Base-by-base conservation (phyloP, 1,284 basidiomycete genomes). In the Cutaneotrichosporon sp. region DNA sequence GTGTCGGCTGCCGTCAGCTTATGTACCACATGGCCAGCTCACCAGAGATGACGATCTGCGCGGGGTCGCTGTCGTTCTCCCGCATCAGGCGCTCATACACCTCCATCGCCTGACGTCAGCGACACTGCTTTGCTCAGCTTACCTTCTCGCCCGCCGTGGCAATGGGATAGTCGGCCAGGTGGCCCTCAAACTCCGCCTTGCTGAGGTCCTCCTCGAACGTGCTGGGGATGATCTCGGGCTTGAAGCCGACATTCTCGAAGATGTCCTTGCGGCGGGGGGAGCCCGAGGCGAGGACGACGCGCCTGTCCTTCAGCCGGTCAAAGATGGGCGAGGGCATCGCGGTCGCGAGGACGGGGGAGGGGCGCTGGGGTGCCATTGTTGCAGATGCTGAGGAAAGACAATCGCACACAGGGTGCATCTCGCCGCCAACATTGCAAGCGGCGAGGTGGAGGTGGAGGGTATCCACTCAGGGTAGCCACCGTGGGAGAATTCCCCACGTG, bases 21-120 rank as follows among this genome's bases (percentile, higher is more conserved):
- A n/a, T n/a, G n/a, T n/a, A 14, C n/a, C n/a, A n/a, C n/a, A n/a
- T n/a, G n/a, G n/a, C n/a, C n/a, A n/a, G n/a, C 84, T 56, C 50
- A 91, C 92, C 91, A 64, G 87, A 89, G 67, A 99, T 97, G 50
- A 98, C 93, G 25, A 98, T 84, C 79, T 98, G 95, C 3, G 95
- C 94, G 1, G 92, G 84, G 72, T 95, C 86, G 22, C 92, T 87
- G 9, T 91, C 90, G 67, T 90, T 79, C 59, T 87, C 81, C 57
- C 67, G 76, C 58, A 95, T 88, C 25, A 97, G 81, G 34, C 88
- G 84, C 76, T 91, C 87, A 72, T 97, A 97, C n/a, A 95, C 93
- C 72, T 95, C 91, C 9, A 93, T 85, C 0, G 90, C 94, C 82
- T 83, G 64, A 11, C 25, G 25, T 57, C 7, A 53, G 55, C 55